Conservation (phyloP, 2,329 filamentous ascomycete species). For the Coleophoma eucalyptorum region DNA sequence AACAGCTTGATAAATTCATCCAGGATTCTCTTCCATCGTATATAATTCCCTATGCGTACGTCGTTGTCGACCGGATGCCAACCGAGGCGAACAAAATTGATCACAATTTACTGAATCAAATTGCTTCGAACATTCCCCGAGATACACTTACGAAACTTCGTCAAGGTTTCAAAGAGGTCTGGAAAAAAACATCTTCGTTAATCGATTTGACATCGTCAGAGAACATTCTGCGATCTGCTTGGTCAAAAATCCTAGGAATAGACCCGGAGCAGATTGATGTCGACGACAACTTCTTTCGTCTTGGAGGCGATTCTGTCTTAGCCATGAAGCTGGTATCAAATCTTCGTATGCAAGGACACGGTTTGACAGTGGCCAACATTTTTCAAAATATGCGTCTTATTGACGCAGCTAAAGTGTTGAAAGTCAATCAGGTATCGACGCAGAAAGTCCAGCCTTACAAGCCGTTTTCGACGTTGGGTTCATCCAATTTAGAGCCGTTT, state of each 20-base stretch:
- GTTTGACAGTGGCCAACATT: constrained; percentile 37
- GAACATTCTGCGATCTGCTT: constrained; percentile 27
- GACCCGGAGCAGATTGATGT: constrained; percentile 21
- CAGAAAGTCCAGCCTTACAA: constrained; percentile 19
- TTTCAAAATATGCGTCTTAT: constrained; percentile 30
- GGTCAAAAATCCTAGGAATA: constrained; percentile 26
- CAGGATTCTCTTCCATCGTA: constrained; percentile 40
- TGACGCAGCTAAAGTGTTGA: constrained; percentile 24
- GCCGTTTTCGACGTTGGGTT: constrained; percentile 32
- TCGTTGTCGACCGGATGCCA: constrained; percentile 35
- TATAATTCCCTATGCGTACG: constrained; percentile 41
- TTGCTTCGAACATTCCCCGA: constrained; percentile 23
- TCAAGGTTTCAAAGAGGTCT: constrained; percentile 25
- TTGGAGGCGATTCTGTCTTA: constrained; percentile 32
- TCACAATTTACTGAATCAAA: constrained; percentile 21
- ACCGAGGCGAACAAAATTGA: constrained; percentile 22
- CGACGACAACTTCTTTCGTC: constrained; percentile 34
- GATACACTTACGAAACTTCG: constrained; percentile 18
- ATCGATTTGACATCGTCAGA: constrained; percentile 30
- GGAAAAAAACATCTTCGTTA: constrained; percentile 26
- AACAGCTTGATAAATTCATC: constrained; percentile 36
- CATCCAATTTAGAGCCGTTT: constrained; percentile 27
- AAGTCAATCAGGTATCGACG: constrained; percentile 21
- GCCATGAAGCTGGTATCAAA: constrained; percentile 42
- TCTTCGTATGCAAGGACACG: constrained; percentile 19